Evolutionary conservation across 371 early-diverging fungal species (phyloP).

Genomic region (Mucor saturninus): DNA sequence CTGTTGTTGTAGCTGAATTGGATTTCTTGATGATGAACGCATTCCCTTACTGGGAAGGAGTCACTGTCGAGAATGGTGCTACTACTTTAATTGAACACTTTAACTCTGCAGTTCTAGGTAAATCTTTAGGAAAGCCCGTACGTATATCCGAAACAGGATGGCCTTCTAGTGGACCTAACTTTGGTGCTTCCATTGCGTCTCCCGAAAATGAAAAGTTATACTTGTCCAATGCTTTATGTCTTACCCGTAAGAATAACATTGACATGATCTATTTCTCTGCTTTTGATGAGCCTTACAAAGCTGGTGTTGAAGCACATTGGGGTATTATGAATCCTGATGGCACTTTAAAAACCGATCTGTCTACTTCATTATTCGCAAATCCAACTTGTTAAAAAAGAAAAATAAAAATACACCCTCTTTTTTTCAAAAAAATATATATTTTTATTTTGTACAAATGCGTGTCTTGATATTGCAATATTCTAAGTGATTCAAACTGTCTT

Average conservation of each 20-base stretch:
- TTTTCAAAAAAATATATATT: too few relatives aligned
- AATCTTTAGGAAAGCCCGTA: constrained; percentile 57
- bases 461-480: not conserved
- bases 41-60: constrained; percentile 75
- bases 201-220: constrained; percentile 56
- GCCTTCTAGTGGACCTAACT: constrained; percentile 63
- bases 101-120: constrained; percentile 39
- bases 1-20: constrained; percentile 51
- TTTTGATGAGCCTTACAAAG: constrained; percentile 65
- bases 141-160: constrained; percentile 73
- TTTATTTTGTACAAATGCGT: constrained; percentile 2
- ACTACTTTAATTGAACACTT: constrained; percentile 53
- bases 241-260: constrained; percentile 49
- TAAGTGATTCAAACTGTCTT: constrained; percentile 1
- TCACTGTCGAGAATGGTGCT: constrained; percentile 52
- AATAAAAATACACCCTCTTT: not conserved
- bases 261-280: constrained; percentile 65
- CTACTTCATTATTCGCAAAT: constrained; percentile 11
- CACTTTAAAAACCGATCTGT: constrained; percentile 22
- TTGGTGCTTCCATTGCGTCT: constrained; percentile 53
- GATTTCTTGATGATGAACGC: constrained; percentile 71
- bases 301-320: constrained; percentile 63
- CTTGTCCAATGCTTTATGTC: constrained; percentile 48
- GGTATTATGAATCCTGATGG: constrained; percentile 48
- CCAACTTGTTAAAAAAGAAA: constrained; percentile 11